Evolutionary conservation across 768 basidiomycete species (phyloP).

Genomic region (Sporobolomyces phaffii): DNA sequence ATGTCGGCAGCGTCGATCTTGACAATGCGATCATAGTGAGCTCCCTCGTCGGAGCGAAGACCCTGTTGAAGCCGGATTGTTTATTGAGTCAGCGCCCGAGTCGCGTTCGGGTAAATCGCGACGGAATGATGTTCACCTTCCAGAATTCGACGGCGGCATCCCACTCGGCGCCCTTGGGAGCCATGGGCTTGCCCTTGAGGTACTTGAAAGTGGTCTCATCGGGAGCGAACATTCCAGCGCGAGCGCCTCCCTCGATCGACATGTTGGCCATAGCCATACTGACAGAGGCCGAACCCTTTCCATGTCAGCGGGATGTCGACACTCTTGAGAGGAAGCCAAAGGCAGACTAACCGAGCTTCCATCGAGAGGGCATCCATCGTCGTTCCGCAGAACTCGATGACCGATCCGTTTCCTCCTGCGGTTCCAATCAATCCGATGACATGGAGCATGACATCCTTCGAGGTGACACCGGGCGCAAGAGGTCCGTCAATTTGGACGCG

Average conservation of each 20-base stretch:
- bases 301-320: no score
- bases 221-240: conserved; percentile 83
- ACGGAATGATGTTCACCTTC: no score
- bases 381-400: conserved; percentile 83
- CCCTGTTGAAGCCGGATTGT: conserved; percentile 48
- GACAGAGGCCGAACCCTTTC: no score
- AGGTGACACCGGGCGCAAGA: conserved; percentile 71
- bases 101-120: no score
- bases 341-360: conserved; percentile 71
- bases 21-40: conserved; percentile 76
- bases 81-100: no score
- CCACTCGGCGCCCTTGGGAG: conserved; percentile 75
- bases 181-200: conserved; percentile 70
- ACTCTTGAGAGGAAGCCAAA: no score
- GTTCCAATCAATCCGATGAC: conserved; percentile 87
- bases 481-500: conserved; percentile 79
- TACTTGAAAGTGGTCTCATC: conserved; percentile 82
- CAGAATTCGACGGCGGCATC: conserved; percentile 78
- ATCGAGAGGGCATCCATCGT: conserved; percentile 52
- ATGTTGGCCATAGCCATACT: conserved; percentile 65
- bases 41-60: conserved; percentile 70
- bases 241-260: conserved; percentile 89
- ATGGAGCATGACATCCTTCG: conserved; percentile 84
- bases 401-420: conserved; percentile 85
- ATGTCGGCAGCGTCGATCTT: conserved; percentile 76